A percentile compares a stretch with the other conserved stretches of the same genome.
phyloP scores from a whole-genome alignment of 2,329 filamentous ascomycete genomes.

The Diaporthe vexans region DNA sequence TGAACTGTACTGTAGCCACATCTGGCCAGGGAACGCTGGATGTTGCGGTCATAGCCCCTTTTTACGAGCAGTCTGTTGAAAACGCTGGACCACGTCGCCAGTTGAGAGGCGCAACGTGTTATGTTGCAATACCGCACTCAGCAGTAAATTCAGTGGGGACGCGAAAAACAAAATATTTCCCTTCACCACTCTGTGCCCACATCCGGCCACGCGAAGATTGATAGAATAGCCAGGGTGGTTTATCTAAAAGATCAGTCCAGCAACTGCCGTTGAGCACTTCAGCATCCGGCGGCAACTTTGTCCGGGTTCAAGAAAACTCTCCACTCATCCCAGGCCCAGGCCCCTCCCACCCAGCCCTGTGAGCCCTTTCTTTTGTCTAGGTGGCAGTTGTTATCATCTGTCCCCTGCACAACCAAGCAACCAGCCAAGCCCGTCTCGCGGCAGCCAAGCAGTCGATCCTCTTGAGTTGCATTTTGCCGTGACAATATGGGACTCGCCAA shows the following conservation, averaged over 20 bases:
- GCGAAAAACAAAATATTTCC: no score
- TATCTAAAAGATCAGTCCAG: not conserved
- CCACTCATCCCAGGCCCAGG: not conserved
- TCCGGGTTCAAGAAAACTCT: not conserved
- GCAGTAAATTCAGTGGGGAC: accelerated
- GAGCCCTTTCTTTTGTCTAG: not conserved
- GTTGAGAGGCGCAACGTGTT: not conserved
- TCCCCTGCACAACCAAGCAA: slow-evolving; percentile 13
- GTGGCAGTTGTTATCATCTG: slow-evolving; percentile 2
- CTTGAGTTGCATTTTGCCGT: not conserved
- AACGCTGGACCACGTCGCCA: not conserved
- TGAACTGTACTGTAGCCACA: not conserved
- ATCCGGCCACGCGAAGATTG: not conserved
- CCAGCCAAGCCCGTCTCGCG: not conserved
- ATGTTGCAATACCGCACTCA: not conserved
- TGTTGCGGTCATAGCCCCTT: not conserved
- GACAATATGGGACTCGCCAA: slow-evolving; percentile 43
- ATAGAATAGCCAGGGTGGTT: not conserved
- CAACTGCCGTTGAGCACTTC: not conserved
- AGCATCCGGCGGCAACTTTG: not conserved
- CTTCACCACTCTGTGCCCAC: no score
- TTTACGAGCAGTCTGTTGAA: not conserved
- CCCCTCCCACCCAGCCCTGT: slow-evolving; percentile 6
- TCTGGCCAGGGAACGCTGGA: not conserved
- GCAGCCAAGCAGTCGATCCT: not conserved